These are phyloP conservation scores for Adansonia grandidieri DNA, from an alignment of 441 rosid species.

Conservation along the genomic window DNA sequence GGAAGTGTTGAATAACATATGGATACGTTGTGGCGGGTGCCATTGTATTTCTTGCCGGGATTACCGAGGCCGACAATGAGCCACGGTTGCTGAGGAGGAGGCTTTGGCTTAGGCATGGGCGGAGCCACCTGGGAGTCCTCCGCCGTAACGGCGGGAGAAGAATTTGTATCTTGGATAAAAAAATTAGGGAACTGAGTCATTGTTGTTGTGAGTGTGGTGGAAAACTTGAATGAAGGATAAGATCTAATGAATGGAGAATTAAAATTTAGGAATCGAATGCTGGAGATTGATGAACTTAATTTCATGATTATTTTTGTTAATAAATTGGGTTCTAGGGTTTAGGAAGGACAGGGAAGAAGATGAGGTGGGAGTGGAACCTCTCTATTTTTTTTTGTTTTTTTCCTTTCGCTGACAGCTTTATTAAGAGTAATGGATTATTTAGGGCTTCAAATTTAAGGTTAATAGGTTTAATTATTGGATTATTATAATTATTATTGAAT, in stretches of 20 bases:
- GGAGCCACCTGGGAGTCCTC: conserved; percentile 23
- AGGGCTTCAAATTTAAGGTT: too few species aligned
- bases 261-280: conserved; percentile 23
- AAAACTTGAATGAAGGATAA: conserved; percentile 15
- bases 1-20: neutral
- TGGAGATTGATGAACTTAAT: conserved; percentile 27
- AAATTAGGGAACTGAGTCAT: conserved; percentile 37
- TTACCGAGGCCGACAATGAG: conserved; percentile 92
- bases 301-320: conserved; percentile 18
- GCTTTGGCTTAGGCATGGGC: conserved; percentile 42
- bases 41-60: conserved; percentile 78
- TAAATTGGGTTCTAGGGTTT: neutral
- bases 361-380: neutral
- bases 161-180: conserved; percentile 19
- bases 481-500: too few species aligned
- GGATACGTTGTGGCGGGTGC: conserved; percentile 82
- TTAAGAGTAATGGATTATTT: neutral
- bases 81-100: conserved; percentile 62
- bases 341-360: neutral
- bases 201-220: conserved; percentile 21
- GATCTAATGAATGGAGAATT: conserved; percentile 23
- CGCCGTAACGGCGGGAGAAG: conserved; percentile 32
- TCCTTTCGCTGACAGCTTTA: neutral
- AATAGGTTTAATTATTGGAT: too few species aligned
- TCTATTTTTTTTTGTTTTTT: too few species aligned